A percentile compares a stretch with the other conserved stretches of the same genome.
These are phyloP conservation scores for Gonium pectorale DNA, from an alignment of 139 green algal species.

Conservation along the genomic window DNA sequence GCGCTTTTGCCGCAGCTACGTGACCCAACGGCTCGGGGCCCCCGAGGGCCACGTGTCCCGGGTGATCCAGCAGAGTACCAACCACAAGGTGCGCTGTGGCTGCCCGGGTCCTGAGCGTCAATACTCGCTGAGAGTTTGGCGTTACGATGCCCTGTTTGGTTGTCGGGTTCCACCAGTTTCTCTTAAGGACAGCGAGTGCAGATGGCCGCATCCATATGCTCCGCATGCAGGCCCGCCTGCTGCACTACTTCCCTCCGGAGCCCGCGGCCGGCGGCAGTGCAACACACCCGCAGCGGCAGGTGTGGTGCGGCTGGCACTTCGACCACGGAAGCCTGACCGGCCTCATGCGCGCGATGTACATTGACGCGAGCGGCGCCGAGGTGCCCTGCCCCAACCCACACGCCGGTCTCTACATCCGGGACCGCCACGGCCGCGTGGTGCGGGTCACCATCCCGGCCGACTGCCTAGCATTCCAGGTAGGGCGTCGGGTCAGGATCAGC, in stretches of 20 bases:
- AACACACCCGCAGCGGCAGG: not conserved
- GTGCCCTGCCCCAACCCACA: constrained; percentile 66
- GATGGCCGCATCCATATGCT: not conserved
- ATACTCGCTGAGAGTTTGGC: no score
- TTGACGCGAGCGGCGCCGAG: constrained; percentile 37
- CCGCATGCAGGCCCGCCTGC: constrained; percentile 68
- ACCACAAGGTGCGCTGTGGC: constrained; percentile 31
- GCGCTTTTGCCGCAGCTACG: not conserved
- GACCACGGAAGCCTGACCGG: constrained; percentile 84
- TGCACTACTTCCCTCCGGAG: constrained; percentile 81
- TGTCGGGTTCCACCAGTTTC: no score
- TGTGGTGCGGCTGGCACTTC: constrained; percentile 85
- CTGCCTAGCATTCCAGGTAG: constrained; percentile 81
- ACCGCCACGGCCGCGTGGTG: constrained; percentile 54
- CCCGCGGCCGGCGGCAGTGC: not conserved
- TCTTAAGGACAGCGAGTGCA: no score
- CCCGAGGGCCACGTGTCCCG: not conserved
- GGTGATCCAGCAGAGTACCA: constrained; percentile 28
- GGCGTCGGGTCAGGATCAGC: no score
- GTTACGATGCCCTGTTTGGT: no score
- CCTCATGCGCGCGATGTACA: constrained; percentile 79
- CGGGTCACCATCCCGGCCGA: constrained; percentile 67
- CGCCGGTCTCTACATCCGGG: constrained; percentile 73
- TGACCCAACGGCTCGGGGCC: not conserved
- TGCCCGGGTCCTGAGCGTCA: no score